Base-by-base conservation (phyloP, 2,329 filamentous ascomycete species). In the Talaromyces piceae region DNA sequence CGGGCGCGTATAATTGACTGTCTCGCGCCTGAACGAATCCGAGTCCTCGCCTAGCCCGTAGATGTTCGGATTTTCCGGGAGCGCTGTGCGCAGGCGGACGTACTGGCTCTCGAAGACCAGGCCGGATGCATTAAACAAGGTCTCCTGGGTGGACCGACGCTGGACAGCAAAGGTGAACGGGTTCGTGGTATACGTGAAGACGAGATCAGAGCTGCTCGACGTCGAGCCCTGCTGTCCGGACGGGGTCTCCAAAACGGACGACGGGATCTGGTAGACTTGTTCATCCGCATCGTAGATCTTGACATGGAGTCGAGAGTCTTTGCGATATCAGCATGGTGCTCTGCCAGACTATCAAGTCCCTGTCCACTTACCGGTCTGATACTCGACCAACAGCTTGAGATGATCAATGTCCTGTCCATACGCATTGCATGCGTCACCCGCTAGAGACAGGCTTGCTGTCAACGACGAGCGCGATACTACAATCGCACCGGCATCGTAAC, bases 21-120 rank as follows among this genome's bases (percentile, higher is more conserved):
- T 85, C 55, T 83, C 82, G 52, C 89, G 73, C 41, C 79, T 77
- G 61, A 89, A 82, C 1, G 82, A 74, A 58, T 91, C 87, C 3
- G 80, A 83, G 63, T 90, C 84, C 67, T 91, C 87, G 27, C 88
- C 88, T 2, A 91, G 75, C 0, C 88, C 88, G 62, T 93, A 93
- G 6, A 93, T 71, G 59, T 86, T 81, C 0, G 87, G 85, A 50
- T 82, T 73, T 0, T 79, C 66, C 0, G 88, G 87, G 7, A 93
- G 73, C 52, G 75, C 79, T 2, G 87, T 91, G 37, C 85, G 78
- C 51, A 91, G 73, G n/a, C 83, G 80, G 20, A 93, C 68, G 60
- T 89, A 93, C 65, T 93, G 87, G 9, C 80, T 81, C 69, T 93
- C 83, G 59, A 90, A 93, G 41, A 93, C 73, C 11, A 93, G 70